Base-by-base conservation (phyloP, 345 rosid genomes). In the Acer negundo region DNA sequence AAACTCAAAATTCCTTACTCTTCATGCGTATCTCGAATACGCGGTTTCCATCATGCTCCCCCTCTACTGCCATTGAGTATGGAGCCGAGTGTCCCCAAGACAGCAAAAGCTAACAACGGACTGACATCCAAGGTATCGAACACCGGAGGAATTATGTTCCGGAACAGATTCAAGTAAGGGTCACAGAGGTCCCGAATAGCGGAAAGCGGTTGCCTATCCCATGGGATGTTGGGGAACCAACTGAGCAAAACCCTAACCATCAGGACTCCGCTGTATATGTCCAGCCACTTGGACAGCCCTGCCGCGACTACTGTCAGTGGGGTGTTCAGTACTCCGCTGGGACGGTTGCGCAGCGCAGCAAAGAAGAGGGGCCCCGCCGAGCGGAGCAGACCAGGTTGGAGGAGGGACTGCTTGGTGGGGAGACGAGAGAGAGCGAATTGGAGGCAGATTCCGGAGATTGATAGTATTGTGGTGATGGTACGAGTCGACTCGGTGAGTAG, bases 201-300 rank as follows among this genome's bases (percentile, higher is more conserved):
- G 6, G 94, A 87, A 42, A 93, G 76, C 1, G 98, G 97, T 85
- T 92, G 98, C 24, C 92, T 82, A 59, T 95, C 97, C 99, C 97
- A 93, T 0, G 96, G 97, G 5, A 92, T 90, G 77, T 95, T 95
- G 0, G 97, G 99, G 81, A 95, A 95, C 99, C 97, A 95, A 79
- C 98, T 92, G 15, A 93, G 93, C 82, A 95, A 85, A 59, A 95
- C 99, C 87, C 98, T 86, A 61, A 95, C 92, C 98, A 92, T 86
- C 83, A 95, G 78, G 47, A 92, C 96, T 72, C 92, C 97, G 20
- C 95, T 93, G 88, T 93, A 92, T 19, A 93, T 90, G 65, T 95
- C 97, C 0, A 93, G 90, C 98, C 98, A 93, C 80, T 92, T 93
- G 23, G 95, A 86, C 81, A 95, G 40, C 1, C 97, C 98, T 1